Base-by-base conservation (phyloP, 164 flowering plant genomes). In the Liquidambar formosana region DNA sequence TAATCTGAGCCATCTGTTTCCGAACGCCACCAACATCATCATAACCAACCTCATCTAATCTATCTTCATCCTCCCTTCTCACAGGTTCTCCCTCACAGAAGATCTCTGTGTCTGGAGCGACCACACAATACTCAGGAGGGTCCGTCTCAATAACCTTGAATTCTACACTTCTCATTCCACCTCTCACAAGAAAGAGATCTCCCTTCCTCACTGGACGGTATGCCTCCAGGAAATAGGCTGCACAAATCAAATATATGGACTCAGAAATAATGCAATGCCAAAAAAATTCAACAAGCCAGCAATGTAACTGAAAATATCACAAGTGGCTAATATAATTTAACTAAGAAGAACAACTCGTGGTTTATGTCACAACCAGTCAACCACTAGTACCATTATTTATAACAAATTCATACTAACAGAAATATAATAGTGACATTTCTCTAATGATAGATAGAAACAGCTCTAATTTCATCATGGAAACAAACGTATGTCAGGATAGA, bases 21-120 rank as follows among this genome's bases (percentile, higher is more conserved):
- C 97, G 79, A 15, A 92, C 97, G n/a, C 97, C 97, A 84, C 97
- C 97, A 53, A 92, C 97, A 85, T 92, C 97, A 78, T 92, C 97
- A 81, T 92, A 92, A 57, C 97, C 97, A 62, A 92, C 82, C 62
- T 91, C 97, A 81, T 89, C 95, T 64, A 89, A 72, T 63, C 95
- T 75, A 56, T 89, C 84, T 63, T 91, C 97, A 78, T 92, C 95
- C 77, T 89, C 95, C 79, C 95, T 82, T 73, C 77, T 83, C 22
- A 92, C 84, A 25, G 93, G 97, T 68, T 88, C 95, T 47, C 97
- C 97, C 68, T 92, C 97, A 74, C 97, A 92, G 73, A 88, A 92
- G 72, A 91, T 88, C 78, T 89, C 95, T 2, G 95, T 92, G 74
- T 89, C 95, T 4, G 97, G 97, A 22, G 95, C 88, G 53, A 89